These are phyloP conservation scores for Poterioochromonas sp. DNA, from an alignment of 352 stramenopile genomes.

Conservation along the genomic window DNA sequence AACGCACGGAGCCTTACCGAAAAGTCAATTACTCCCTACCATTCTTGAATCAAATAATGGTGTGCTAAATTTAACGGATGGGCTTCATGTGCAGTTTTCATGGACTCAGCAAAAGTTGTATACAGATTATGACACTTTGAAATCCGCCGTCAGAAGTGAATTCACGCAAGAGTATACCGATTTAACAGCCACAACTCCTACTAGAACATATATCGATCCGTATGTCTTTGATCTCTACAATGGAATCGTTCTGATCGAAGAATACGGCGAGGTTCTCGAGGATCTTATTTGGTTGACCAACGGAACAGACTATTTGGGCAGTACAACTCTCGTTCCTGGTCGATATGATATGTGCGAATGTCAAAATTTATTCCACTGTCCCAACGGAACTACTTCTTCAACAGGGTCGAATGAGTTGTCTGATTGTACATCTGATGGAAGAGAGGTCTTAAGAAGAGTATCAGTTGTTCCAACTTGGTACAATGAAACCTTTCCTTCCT, in stretches of 20 bases:
- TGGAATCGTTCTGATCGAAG: slow-evolving; percentile 68
- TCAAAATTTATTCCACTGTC: slow-evolving; percentile 78
- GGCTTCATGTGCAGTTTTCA: slow-evolving; percentile 56
- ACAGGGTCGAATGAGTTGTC: slow-evolving; percentile 61
- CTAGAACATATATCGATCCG: slow-evolving; percentile 61
- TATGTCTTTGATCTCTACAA: slow-evolving; percentile 80
- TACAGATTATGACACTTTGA: slow-evolving; percentile 63
- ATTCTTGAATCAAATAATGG: slow-evolving; percentile 35
- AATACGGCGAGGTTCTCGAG: slow-evolving; percentile 67
- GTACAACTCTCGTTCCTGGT: slow-evolving; percentile 43
- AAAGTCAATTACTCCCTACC: slow-evolving; percentile 25
- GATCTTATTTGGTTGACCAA: slow-evolving; percentile 60
- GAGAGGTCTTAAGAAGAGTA: slow-evolving; percentile 74
- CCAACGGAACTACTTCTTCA: slow-evolving; percentile 74
- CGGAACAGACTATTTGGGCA: slow-evolving; percentile 5
- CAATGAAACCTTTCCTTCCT: slow-evolving; percentile 37
- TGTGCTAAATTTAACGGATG: slow-evolving; percentile 43
- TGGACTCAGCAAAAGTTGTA: slow-evolving; percentile 59
- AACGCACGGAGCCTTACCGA: slow-evolving; percentile 36
- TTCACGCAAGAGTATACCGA: slow-evolving; percentile 40
- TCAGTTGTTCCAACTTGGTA: slow-evolving; percentile 62
- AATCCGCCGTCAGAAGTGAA: slow-evolving; percentile 49
- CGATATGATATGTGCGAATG: slow-evolving; percentile 83
- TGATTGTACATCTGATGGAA: slow-evolving; percentile 63
- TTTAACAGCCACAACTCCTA: not conserved